A percentile compares a stretch with the other conserved stretches of the same genome.
These are phyloP conservation scores for Carnegiea gigantea DNA, from an alignment of 179 eudicot genomes.

Conservation along the genomic window DNA sequence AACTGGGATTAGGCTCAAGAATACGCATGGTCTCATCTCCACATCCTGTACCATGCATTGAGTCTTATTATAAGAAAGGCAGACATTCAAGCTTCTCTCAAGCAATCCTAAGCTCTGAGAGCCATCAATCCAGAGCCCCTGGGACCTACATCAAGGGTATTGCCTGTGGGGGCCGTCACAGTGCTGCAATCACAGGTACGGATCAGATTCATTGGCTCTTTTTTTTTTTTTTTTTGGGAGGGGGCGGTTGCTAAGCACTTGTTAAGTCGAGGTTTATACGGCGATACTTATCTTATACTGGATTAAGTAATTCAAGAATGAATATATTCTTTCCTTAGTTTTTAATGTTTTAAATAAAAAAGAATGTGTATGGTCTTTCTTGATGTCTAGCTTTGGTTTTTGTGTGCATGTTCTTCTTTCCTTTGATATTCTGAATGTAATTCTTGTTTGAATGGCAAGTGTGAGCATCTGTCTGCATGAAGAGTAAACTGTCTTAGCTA, in stretches of 20 bases:
- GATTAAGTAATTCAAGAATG: background rate
- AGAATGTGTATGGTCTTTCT: background rate
- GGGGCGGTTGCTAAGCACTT: no score
- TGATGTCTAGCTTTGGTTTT: background rate
- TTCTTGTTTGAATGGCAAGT: background rate
- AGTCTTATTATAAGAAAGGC: conserved; percentile 45
- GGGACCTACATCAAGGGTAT: conserved; percentile 65
- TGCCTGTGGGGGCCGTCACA: conserved; percentile 83
- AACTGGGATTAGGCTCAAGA: conserved; percentile 70
- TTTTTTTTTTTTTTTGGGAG: no score
- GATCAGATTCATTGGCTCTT: background rate
- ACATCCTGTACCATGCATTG: conserved; percentile 74
- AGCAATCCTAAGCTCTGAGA: conserved; percentile 27
- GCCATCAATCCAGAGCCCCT: conserved; percentile 53
- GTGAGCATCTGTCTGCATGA: background rate
- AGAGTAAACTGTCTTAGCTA: background rate
- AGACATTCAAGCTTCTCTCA: conserved; percentile 20
- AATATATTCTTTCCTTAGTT: no score
- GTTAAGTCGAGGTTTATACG: background rate
- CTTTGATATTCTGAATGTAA: background rate
- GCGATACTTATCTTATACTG: background rate
- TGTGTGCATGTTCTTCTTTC: background rate
- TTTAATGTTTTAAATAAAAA: no score
- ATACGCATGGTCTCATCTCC: conserved; percentile 84
- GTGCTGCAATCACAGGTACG: conserved; percentile 76